A percentile compares a stretch with the other conserved stretches of the same genome.
Conservation (phyloP, 2,329 filamentous ascomycete species). For the Rhinocladiella similis region DNA sequence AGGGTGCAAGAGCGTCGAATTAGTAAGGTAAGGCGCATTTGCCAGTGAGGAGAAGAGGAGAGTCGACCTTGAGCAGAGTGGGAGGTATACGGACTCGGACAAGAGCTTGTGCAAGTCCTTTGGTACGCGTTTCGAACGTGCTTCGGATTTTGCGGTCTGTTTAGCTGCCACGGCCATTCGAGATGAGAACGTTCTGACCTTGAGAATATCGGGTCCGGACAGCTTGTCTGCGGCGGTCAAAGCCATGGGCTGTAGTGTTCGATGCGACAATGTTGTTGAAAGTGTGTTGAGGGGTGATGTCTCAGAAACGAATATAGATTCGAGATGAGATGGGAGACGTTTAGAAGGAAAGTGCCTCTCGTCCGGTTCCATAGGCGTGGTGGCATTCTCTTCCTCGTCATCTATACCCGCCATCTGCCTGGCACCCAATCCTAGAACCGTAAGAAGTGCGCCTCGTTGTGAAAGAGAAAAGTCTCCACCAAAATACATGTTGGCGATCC, state of each 20-base stretch:
- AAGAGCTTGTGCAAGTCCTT: conserved; percentile 80
- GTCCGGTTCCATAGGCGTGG: conserved; percentile 34
- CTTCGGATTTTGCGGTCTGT: conserved; percentile 41
- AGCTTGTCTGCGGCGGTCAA: conserved; percentile 76
- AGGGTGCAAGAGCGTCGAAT: conserved; percentile 61
- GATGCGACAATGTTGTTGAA: conserved; percentile 65
- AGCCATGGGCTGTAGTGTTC: conserved; percentile 79
- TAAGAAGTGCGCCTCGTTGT: conserved; percentile 79
- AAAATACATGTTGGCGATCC: conserved; percentile 84
- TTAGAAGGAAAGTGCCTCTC: conserved; percentile 73
- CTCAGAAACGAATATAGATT: conserved; percentile 64
- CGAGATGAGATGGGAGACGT: conserved; percentile 70
- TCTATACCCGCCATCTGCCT: conserved; percentile 82
- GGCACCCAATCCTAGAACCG: conserved; percentile 76
- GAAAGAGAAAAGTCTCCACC: conserved; percentile 87
- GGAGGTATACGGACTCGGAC: conserved; percentile 78
- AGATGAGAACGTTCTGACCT: conserved; percentile 85
- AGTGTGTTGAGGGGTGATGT: conserved; percentile 65
- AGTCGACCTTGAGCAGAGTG: conserved; percentile 78
- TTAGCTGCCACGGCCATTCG: conserved; percentile 66
- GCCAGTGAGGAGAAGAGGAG: conserved; percentile 38
- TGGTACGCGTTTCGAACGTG: conserved; percentile 60
- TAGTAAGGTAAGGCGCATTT: conserved; percentile 32
- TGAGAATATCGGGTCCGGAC: conserved; percentile 79
- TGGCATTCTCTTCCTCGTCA: conserved; percentile 42